Base-by-base conservation (phyloP, 805 yeast genomes). In the Starmerella davenportii region DNA sequence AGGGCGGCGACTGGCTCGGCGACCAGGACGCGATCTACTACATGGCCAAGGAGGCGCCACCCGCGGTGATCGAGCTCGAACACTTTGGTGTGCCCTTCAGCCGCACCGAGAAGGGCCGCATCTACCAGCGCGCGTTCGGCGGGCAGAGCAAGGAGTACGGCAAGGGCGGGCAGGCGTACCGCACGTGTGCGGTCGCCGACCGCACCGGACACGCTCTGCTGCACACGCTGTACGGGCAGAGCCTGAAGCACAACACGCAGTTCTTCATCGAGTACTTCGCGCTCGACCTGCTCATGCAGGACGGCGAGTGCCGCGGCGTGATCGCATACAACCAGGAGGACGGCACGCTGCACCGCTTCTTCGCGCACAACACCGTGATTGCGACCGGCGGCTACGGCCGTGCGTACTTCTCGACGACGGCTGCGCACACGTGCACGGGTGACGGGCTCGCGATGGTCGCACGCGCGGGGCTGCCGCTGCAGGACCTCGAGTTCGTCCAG, bases 301-400 rank as follows among this genome's bases (percentile, higher is more conserved):
- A 87, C 54, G 96, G 95, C 56, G 87, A 74, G 60, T 80, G 93
- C 69, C 90, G 79, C 41, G 98, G 98, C 69, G 87, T 81, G 43
- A 76, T 90, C 54, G 96, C 98, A 43, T 84, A 84, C 69, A 87
- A 87, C 71, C 87, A 90, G 67, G 98, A 87, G 65, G 98, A 87
- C 63, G 98, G 98, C 62, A 87, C 96, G 40, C 68, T 87, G 56
- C 98, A 87, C 67, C 75, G 98, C 66, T 90, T 87, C 72, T 78
- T 90, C 62, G 85, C 96, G 42, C 95, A 87, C 66, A 80, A 79
- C 64, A 87, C 98, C 41, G 78, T 87, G 47, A 74, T 87, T 50
- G 98, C 98, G 53, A 90, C 98, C 42, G 98, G 98, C 68, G 98
- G 98, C 41, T 87, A 79, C 62, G 98, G 98, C 44, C 78, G 98